These are phyloP conservation scores for Coemansia interrupta DNA, from an alignment of 192 early-diverging fungal species.

Conservation along the genomic window DNA sequence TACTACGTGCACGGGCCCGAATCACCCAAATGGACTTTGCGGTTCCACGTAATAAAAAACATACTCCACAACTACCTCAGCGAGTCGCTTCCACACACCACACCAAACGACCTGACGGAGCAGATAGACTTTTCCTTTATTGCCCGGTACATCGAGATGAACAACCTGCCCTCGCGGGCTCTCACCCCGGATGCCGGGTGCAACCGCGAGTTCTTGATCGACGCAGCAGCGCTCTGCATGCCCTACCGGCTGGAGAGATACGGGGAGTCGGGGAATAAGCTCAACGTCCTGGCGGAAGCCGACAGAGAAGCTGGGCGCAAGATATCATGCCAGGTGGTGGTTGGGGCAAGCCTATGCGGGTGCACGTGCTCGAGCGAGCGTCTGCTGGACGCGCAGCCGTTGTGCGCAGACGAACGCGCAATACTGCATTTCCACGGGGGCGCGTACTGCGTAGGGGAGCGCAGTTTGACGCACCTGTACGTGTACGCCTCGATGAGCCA, in stretches of 20 bases:
- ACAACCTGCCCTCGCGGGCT: constrained; percentile 24
- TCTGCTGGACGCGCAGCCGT: constrained; percentile 14
- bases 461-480: constrained; percentile 38
- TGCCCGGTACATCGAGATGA: constrained; percentile 33
- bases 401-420: constrained; percentile 22
- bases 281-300: constrained; percentile 14
- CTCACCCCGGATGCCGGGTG: constrained; percentile 14
- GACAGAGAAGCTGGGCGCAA: constrained; percentile 13
- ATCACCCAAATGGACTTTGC: constrained; percentile 16
- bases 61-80: constrained; percentile 30
- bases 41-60: constrained; percentile 39
- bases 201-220: constrained; percentile 35
- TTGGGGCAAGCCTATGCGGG: constrained; percentile 4
- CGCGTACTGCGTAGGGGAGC: constrained; percentile 49
- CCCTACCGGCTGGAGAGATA: constrained; percentile 22
- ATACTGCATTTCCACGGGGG: constrained; percentile 48
- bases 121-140: constrained; percentile 32
- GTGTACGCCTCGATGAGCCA: constrained; percentile 35
- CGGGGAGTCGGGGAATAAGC: constrained; percentile 19
- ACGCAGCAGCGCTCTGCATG: background rate
- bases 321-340: constrained; percentile 37
- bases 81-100: constrained; percentile 34
- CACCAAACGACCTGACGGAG: constrained; percentile 22
- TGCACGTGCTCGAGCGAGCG: background rate
- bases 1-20: constrained; percentile 44